A percentile compares a stretch with the other conserved stretches of the same genome.
Conservation (phyloP, 169 alveolate genomes). For the Plasmodium reichenowi region DNA sequence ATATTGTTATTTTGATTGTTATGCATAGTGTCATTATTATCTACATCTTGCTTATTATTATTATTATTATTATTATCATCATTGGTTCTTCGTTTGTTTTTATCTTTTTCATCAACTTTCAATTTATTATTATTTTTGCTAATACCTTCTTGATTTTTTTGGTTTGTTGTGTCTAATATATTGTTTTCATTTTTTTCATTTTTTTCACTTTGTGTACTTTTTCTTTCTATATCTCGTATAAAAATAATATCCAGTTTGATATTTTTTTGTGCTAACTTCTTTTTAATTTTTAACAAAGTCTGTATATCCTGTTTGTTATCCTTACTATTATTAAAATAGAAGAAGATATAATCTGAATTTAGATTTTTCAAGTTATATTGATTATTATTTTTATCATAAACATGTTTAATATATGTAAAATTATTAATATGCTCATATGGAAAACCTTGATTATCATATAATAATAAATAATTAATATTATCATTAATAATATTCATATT, state of each 20-base stretch:
- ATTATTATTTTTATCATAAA: conserved; percentile 54
- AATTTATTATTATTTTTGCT: background rate
- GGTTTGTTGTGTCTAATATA: background rate
- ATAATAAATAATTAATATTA: conserved; percentile 60
- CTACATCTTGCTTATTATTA: background rate
- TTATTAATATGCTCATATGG: conserved; percentile 30
- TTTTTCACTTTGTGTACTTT: background rate
- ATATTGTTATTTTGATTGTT: conserved; percentile 3
- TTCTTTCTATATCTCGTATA: conserved; percentile 45
- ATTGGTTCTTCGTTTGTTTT: background rate
- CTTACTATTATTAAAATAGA: conserved; percentile 52
- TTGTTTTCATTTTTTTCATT: background rate
- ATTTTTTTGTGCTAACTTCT: conserved; percentile 29
- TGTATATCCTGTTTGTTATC: conserved; percentile 58
- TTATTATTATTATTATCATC: background rate
- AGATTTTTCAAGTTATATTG: conserved; percentile 37
- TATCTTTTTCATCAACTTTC: background rate
- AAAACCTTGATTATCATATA: conserved; percentile 46
- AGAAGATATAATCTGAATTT: conserved; percentile 54
- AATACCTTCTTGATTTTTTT: background rate
- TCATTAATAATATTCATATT: conserved; percentile 69
- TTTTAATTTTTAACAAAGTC: conserved; percentile 35
- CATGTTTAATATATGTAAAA: conserved; percentile 36
- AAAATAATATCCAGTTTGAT: conserved; percentile 52
- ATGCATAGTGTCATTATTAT: background rate